Conservation (phyloP, 495 filamentous ascomycete genomes). For the Bathelium albidoporum region DNA sequence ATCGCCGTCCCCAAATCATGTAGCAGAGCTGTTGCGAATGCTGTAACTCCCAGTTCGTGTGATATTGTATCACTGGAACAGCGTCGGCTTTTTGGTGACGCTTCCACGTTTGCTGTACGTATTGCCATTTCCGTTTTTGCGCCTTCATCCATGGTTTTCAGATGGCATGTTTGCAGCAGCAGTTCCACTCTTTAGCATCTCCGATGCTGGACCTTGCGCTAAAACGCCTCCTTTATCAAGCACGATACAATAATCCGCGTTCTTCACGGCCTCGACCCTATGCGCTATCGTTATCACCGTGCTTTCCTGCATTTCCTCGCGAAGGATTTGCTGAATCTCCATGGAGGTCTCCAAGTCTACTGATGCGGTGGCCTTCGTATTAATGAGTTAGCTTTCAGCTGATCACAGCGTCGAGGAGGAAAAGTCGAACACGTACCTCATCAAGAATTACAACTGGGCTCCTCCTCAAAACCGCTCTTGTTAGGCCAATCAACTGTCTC, state of each 20-base stretch:
- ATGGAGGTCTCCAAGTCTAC: slow-evolving; percentile 72
- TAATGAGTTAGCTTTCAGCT: no score
- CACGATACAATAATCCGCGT: slow-evolving; percentile 62
- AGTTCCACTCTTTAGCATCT: slow-evolving; percentile 14
- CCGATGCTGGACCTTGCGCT: slow-evolving; percentile 16
- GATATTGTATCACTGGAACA: no score
- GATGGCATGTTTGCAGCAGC: background rate
- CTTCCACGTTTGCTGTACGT: no score
- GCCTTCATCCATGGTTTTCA: background rate
- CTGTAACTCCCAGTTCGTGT: no score
- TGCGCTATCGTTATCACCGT: slow-evolving; percentile 86
- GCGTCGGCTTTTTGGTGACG: no score
- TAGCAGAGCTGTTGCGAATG: no score
- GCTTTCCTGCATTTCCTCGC: slow-evolving; percentile 62
- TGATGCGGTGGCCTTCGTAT: slow-evolving; percentile 57
- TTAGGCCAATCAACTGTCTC: slow-evolving; percentile 50
- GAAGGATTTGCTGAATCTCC: slow-evolving; percentile 63
- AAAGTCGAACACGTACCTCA: slow-evolving; percentile 30
- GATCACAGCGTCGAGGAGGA: background rate
- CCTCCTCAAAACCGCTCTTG: slow-evolving; percentile 47
- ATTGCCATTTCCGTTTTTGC: no score
- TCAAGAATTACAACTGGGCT: slow-evolving; percentile 56
- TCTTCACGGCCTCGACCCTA: slow-evolving; percentile 66
- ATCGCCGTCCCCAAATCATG: no score
- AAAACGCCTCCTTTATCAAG: slow-evolving; percentile 54